Conservation (phyloP, 139 green algal genomes). For the Microglena sp. region DNA sequence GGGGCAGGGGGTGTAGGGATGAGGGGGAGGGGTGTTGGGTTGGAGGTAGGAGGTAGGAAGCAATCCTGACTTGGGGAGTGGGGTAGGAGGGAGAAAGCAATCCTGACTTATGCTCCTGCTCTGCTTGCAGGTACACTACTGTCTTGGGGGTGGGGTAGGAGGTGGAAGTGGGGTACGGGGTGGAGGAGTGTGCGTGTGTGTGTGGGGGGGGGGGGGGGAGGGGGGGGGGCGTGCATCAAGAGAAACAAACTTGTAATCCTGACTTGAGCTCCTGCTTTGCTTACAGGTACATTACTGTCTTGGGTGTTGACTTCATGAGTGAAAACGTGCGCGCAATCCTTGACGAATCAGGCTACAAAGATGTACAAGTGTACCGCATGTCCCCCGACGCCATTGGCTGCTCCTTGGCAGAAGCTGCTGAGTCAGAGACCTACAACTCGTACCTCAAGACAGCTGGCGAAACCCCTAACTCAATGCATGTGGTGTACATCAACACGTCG, state of each 20-base stretch:
- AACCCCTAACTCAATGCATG: constrained; percentile 66
- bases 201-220: too few relatives aligned
- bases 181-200: too few relatives aligned
- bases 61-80: not conserved
- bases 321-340: constrained; percentile 97
- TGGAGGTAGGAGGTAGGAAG: not conserved
- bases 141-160: not conserved
- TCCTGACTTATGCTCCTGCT: too few relatives aligned
- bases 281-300: constrained; percentile 63
- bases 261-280: too few relatives aligned
- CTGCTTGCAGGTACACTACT: constrained; percentile 21
- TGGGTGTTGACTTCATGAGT: constrained; percentile 98
- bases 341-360: constrained; percentile 51
- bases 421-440: constrained; percentile 56
- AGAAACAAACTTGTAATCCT: too few relatives aligned
- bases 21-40: not conserved
- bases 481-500: constrained; percentile 99
- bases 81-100: not conserved
- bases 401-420: constrained; percentile 89
- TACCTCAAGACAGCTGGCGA: constrained; percentile 33
- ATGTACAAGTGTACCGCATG: constrained; percentile 82
- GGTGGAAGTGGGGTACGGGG: not conserved
- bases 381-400: constrained; percentile 76
- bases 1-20: not conserved
- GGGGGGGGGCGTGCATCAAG: too few relatives aligned